These are phyloP conservation scores for Eleusine indica DNA, from an alignment of 176 grass and related monocot species.

Conservation along the genomic window DNA sequence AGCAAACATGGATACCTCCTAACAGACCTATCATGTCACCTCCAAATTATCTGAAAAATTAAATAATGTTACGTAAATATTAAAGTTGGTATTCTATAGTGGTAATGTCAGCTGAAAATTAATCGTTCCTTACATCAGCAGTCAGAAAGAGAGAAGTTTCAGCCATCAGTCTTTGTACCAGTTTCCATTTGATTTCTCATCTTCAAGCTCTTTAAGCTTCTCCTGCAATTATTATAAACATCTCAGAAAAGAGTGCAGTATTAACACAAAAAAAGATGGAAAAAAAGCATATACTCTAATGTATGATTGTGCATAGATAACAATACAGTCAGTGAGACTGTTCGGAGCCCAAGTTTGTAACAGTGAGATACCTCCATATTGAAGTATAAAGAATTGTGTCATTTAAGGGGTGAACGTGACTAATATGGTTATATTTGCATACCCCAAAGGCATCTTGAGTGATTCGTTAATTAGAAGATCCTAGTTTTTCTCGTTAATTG, in stretches of 20 bases:
- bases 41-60: conserved; percentile 52
- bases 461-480: not conserved
- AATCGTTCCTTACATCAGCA: conserved; percentile 56
- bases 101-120: not conserved
- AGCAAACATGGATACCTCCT: conserved; percentile 41
- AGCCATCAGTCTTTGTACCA: conserved; percentile 37
- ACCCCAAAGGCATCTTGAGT: not conserved
- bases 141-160: conserved; percentile 48
- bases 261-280: not conserved
- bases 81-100: conserved; percentile 6
- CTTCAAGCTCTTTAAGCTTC: conserved; percentile 62
- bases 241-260: not conserved
- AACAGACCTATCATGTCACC: conserved; percentile 41
- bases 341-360: conserved; percentile 1
- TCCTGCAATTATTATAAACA: conserved; percentile 44
- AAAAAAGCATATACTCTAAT: not conserved
- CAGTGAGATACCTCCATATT: not conserved
- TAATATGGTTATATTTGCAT: not conserved
- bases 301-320: not conserved
- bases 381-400: not conserved
- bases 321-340: conserved; percentile 5
- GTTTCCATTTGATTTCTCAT: conserved; percentile 58
- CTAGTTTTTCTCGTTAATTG: not conserved
- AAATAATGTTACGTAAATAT: conserved; percentile 13
- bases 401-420: conserved; percentile 1